Conservation (phyloP, 306 rosid genomes). For the Lagenaria siceraria region DNA sequence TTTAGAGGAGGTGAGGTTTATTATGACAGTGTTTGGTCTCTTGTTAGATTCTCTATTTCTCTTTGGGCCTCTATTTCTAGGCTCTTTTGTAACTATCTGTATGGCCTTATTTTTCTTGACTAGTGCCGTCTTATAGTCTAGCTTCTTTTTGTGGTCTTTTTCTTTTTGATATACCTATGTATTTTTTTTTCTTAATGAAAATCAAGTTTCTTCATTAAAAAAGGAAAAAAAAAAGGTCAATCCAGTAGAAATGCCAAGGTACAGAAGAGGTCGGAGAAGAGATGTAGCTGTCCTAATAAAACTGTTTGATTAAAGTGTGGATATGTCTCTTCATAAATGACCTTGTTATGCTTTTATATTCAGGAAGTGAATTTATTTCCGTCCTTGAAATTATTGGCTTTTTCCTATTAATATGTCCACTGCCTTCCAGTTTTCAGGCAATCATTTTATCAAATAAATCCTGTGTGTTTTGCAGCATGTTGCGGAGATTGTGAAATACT, state of each 20-base stretch:
- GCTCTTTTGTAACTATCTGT: neutral
- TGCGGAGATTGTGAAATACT: slow-evolving; percentile 66
- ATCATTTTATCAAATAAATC: neutral
- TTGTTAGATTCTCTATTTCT: neutral
- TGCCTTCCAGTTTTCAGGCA: neutral
- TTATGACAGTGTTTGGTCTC: neutral
- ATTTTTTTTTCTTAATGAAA: neutral
- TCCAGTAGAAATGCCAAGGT: neutral
- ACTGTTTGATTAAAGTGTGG: neutral
- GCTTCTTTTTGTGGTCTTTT: neutral
- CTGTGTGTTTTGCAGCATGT: slow-evolving; percentile 51
- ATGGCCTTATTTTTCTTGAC: no score
- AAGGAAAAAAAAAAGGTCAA: no score
- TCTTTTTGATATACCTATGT: neutral
- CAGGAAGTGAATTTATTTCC: neutral
- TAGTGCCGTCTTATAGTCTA: neutral
- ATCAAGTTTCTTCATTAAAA: neutral
- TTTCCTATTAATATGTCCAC: neutral
- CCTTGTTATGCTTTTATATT: neutral
- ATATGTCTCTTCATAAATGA: neutral
- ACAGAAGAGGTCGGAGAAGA: neutral
- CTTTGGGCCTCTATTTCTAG: neutral
- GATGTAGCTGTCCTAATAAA: neutral
- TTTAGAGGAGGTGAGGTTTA: neutral
- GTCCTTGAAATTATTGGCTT: neutral